These are phyloP conservation scores for Serpula lacrymans DNA, from an alignment of 768 basidiomycete species.

Conservation along the genomic window DNA sequence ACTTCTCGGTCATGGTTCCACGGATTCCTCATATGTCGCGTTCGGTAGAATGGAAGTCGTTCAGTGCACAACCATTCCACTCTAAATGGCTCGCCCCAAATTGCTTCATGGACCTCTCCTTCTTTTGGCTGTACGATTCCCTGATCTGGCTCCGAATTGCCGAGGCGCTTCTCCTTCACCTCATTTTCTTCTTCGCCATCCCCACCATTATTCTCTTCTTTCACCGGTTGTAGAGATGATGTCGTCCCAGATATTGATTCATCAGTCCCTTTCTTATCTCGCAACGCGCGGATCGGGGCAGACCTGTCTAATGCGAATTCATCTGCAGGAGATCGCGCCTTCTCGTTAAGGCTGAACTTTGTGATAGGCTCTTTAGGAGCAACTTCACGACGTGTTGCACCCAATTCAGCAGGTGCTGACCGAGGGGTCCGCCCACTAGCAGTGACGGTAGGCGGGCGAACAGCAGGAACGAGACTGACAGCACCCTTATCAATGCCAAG, in stretches of 20 bases:
- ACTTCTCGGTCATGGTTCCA: slow-evolving; percentile 89
- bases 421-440: not conserved
- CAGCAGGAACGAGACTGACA: no score
- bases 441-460: no score
- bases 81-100: slow-evolving; percentile 78
- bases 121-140: slow-evolving; percentile 9
- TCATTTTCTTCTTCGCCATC: slow-evolving; percentile 15
- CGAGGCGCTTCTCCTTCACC: slow-evolving; percentile 21
- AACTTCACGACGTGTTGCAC: slow-evolving; percentile 31
- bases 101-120: slow-evolving; percentile 14
- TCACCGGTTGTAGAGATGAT: slow-evolving; percentile 16
- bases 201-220: slow-evolving; percentile 15
- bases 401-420: slow-evolving; percentile 55
- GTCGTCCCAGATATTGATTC: slow-evolving; percentile 6
- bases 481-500: no score
- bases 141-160: no score
- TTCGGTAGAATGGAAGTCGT: slow-evolving; percentile 69
- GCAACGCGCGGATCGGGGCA: slow-evolving; percentile 37
- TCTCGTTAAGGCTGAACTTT: slow-evolving; percentile 31
- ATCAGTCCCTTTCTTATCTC: slow-evolving; percentile 11
- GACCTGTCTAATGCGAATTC: slow-evolving; percentile 37
- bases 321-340: slow-evolving; percentile 7
- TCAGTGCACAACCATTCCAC: slow-evolving; percentile 79
- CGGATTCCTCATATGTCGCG: slow-evolving; percentile 80
- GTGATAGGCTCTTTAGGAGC: slow-evolving; percentile 20